phyloP scores from a whole-genome alignment of 495 filamentous ascomycete genomes.

The Pseudomonodictys pantanalensis region DNA sequence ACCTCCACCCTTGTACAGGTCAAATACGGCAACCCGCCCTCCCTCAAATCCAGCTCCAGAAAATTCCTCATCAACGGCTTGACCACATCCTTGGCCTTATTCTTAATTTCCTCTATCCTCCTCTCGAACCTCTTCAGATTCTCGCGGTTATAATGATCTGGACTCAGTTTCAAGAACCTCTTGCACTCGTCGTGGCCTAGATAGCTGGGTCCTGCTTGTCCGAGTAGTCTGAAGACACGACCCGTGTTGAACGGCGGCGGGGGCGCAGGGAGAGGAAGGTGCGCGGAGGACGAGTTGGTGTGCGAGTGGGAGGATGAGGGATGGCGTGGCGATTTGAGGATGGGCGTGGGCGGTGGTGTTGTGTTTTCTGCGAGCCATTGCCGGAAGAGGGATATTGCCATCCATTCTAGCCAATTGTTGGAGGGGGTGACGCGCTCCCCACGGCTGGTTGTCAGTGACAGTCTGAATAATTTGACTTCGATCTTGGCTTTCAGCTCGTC shows the following conservation, averaged over 20 bases:
- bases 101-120: conserved; percentile 82
- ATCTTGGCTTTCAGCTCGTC: conserved; percentile 67
- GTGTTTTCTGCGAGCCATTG: conserved; percentile 91
- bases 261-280: conserved; percentile 20
- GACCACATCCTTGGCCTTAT: conserved; percentile 75
- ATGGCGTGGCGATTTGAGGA: conserved; percentile 34
- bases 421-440: conserved; percentile 77
- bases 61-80: conserved; percentile 81
- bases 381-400: conserved; percentile 77
- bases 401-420: conserved; percentile 82
- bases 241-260: conserved; percentile 54
- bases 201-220: conserved; percentile 59
- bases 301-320: conserved; percentile 15
- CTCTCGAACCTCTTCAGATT: conserved; percentile 78
- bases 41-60: conserved; percentile 66
- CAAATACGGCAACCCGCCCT: conserved; percentile 62
- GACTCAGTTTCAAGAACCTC: conserved; percentile 74
- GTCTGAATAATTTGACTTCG: conserved; percentile 74
- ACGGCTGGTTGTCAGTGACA: conserved; percentile 71
- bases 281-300: conserved; percentile 21
- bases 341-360: conserved; percentile 57
- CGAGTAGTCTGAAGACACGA: conserved; percentile 69
- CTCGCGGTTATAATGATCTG: conserved; percentile 68
- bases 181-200: conserved; percentile 84
- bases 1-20: conserved; percentile 77